Base-by-base conservation (phyloP, 2,329 filamentous ascomycete genomes). In the Massarina eburnea region DNA sequence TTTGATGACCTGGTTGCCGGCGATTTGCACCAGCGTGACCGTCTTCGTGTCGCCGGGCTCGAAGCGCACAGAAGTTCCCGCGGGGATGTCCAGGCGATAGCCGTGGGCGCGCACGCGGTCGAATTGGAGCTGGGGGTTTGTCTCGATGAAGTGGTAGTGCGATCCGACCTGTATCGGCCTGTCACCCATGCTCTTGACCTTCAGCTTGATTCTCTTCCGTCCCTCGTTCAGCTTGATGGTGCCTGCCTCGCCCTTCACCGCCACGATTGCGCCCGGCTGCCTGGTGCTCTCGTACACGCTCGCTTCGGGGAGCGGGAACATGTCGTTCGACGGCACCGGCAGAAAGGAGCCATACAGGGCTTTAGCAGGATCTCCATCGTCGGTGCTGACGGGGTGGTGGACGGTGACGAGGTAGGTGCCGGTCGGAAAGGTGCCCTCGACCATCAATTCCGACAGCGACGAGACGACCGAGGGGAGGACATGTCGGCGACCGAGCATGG, bases 351-450 rank as follows among this genome's bases (percentile, higher is more conserved):
- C 91, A 69, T 96, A 97, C 3, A 97, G 76, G 1, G 92, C 92
- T 61, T 85, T 85, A n/a, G 82, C 83, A 26, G 96, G 77, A 70
- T 96, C 85, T 4, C 91, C 92, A 66, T 96, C 88, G 54, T 96
- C 86, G 49, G 84, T 85, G 55, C 84, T 83, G 70, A 97, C 87
- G 20, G 92, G 92, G 66, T 95, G 84, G 72, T 96, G 90, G 15
- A 97, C 89, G 0, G 92, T 97, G 27, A 97, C 91, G 32, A 97
- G 84, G 66, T 96, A 96, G 2, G 91, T 96, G 43, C 92, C 92
- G 6, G 82, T 86, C 21, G 84, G 86, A 66, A 97, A 97, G 2
- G 91, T 97, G 48, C 92, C 92, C 73, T 97, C 92, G 55, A 97
- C 88, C 77, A 95, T 90, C 58, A 97, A 81, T 73, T 95, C 88